A percentile compares a stretch with the other conserved stretches of the same genome.
phyloP scores from a whole-genome alignment of 2,329 filamentous ascomycete species.

The Arachnopeziza araneosa region DNA sequence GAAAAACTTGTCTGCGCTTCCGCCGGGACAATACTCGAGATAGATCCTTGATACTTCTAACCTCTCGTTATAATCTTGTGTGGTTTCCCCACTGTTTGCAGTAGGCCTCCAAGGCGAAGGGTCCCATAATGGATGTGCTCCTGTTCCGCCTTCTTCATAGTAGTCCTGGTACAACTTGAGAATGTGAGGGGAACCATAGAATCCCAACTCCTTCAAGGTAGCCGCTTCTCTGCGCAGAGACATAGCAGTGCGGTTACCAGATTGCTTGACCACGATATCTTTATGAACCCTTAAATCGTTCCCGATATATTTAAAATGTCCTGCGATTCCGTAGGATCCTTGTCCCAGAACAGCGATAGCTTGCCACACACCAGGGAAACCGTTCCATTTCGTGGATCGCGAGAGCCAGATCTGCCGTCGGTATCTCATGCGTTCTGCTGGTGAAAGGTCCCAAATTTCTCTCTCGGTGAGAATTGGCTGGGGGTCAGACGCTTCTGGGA shows the following conservation, averaged over 20 bases:
- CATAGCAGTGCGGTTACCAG: background rate
- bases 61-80: background rate
- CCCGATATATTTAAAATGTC: background rate
- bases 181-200: background rate
- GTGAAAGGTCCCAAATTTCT: background rate
- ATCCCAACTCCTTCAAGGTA: background rate
- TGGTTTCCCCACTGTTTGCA: background rate
- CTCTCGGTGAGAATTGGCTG: too few relatives aligned
- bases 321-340: background rate
- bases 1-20: background rate
- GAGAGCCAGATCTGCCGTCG: background rate
- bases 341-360: background rate
- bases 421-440: background rate
- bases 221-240: background rate
- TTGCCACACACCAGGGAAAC: background rate
- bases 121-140: background rate
- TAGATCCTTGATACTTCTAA: background rate
- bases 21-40: background rate
- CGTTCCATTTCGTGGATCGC: background rate
- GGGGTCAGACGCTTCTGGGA: too few relatives aligned
- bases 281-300: background rate
- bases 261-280: background rate
- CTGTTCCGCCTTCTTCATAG: background rate
- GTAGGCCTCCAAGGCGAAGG: background rate
- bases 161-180: background rate